phyloP scores from a whole-genome alignment of 2,329 filamentous ascomycete genomes.

The Fusarium acutatum region DNA sequence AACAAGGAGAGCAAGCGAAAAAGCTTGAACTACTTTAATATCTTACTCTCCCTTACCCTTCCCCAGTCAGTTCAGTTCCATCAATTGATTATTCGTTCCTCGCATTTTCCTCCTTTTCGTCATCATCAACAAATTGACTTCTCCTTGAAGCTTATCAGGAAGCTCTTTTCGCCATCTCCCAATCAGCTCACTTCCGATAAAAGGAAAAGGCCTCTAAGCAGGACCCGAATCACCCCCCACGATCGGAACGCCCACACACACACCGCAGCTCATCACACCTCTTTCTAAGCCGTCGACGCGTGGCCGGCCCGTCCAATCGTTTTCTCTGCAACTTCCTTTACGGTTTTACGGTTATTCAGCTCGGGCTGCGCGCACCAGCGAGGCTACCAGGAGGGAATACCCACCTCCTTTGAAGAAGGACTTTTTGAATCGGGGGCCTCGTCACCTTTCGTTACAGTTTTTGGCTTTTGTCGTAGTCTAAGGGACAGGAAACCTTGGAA shows the following conservation, averaged over 20 bases:
- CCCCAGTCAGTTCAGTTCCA: not conserved
- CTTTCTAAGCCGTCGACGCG: conserved; percentile 7
- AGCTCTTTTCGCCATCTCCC: not conserved
- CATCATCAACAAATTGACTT: not conserved
- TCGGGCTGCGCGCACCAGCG: not conserved
- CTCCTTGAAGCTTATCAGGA: conserved; percentile 2
- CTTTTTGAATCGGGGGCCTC: conserved; percentile 6
- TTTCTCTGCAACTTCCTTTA: conserved; percentile 4
- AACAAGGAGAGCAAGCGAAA: conserved; percentile 1
- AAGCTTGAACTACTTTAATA: conserved; percentile 8
- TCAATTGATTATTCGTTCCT: not conserved
- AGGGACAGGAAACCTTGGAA: not conserved
- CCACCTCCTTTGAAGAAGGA: not conserved
- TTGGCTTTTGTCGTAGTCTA: not conserved
- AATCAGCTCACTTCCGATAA: not conserved
- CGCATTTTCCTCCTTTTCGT: conserved; percentile 3
- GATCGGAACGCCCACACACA: conserved; percentile 6
- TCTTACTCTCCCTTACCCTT: not conserved
- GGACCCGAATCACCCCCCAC: conserved; percentile 15
- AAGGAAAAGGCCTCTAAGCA: not conserved
- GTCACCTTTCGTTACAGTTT: conserved; percentile 16
- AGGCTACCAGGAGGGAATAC: conserved; percentile 8
- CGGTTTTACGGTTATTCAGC: conserved; percentile 20
- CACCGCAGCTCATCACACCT: not conserved
- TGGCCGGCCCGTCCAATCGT: conserved; percentile 20